These are phyloP conservation scores for Chlorella sp. DNA, from an alignment of 139 green algal genomes.

Conservation along the genomic window DNA sequence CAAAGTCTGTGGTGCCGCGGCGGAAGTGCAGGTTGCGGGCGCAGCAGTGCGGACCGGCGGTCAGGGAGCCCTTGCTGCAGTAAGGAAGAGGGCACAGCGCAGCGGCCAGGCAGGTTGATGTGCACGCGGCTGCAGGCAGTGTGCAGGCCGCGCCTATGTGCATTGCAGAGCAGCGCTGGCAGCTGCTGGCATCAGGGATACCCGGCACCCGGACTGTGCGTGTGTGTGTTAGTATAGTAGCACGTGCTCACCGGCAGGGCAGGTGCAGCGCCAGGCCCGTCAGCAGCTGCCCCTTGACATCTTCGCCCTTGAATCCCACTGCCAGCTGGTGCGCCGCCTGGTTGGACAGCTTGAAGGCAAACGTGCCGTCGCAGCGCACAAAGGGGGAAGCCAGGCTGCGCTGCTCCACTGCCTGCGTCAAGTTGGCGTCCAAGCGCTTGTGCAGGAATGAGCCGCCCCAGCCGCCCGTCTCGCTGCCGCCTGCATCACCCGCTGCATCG, in stretches of 20 bases:
- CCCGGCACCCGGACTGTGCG: too few relatives aligned
- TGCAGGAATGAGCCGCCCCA: not conserved
- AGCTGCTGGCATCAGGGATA: too few relatives aligned
- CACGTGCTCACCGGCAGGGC: not conserved
- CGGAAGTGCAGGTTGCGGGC: not conserved
- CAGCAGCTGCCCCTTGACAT: not conserved
- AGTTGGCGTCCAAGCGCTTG: not conserved
- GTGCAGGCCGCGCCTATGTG: too few relatives aligned
- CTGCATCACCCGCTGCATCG: too few relatives aligned
- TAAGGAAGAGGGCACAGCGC: not conserved
- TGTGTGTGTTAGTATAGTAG: too few relatives aligned
- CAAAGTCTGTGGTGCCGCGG: not conserved
- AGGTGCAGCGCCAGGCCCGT: not conserved
- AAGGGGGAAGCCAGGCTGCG: too few relatives aligned
- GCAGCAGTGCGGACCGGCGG: constrained; percentile 6
- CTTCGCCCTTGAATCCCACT: too few relatives aligned
- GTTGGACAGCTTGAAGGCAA: too few relatives aligned
- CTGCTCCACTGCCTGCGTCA: not conserved
- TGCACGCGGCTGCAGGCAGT: too few relatives aligned
- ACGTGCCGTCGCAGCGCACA: too few relatives aligned
- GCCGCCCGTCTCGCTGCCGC: not conserved
- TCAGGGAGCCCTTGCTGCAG: not conserved
- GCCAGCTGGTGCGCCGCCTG: too few relatives aligned
- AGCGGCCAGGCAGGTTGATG: not conserved
- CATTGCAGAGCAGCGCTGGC: not conserved